phyloP scores from a whole-genome alignment of 169 alveolate genomes.

The Plasmodium falciparum region DNA sequence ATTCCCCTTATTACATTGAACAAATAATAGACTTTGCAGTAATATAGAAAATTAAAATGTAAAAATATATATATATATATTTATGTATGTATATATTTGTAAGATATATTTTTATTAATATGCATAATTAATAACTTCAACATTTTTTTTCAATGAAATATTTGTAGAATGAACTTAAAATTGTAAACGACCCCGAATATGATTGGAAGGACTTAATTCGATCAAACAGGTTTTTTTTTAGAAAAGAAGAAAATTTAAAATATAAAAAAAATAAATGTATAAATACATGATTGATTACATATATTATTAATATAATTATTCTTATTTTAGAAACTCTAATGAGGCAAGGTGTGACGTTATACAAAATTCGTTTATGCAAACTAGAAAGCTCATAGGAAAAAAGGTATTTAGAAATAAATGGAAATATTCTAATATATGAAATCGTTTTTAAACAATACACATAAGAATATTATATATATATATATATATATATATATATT shows the following conservation, averaged over 20 bases:
- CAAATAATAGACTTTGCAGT: conserved; percentile 75
- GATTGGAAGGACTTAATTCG: conserved; percentile 78
- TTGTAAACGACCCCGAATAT: conserved; percentile 77
- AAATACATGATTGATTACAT: neutral
- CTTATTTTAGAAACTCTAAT: conserved; percentile 56
- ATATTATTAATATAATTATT: neutral
- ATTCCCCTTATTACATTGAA: conserved; percentile 63
- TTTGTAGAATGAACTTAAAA: conserved; percentile 68
- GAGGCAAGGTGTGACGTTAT: conserved; percentile 76
- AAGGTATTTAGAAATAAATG: conserved; percentile 28
- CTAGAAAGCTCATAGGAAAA: conserved; percentile 68
- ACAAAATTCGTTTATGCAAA: conserved; percentile 75
- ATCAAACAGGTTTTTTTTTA: conserved; percentile 63
- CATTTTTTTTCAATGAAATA: neutral
- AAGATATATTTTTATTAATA: neutral
- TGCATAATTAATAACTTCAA: neutral
- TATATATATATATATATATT: conserved; percentile 8
- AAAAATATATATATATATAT: neutral
- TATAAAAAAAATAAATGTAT: neutral
- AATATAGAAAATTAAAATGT: neutral
- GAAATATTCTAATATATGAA: neutral
- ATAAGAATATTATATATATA: neutral
- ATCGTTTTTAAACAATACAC: too few species aligned
- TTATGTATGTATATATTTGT: neutral
- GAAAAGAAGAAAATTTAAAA: neutral